A percentile compares a stretch with the other conserved stretches of the same genome.
These are phyloP conservation scores for Fusarium papillatum DNA, from an alignment of 2,329 filamentous ascomycete species.

Conservation along the genomic window DNA sequence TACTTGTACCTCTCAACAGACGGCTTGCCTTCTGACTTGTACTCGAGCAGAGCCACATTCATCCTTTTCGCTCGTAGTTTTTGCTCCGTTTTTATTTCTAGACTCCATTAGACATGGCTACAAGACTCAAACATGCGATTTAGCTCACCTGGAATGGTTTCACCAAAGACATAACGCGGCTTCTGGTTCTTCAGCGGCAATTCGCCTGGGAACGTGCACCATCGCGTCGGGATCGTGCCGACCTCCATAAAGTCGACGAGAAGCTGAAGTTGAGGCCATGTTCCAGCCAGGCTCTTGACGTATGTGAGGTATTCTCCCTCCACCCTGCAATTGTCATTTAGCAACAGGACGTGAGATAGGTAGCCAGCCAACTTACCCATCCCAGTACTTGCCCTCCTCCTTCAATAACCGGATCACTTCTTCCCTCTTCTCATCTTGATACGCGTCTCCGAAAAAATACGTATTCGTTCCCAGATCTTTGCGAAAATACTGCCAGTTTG, in stretches of 20 bases:
- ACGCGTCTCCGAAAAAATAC: background rate
- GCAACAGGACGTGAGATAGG: background rate
- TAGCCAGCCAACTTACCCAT: background rate
- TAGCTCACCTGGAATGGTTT: background rate
- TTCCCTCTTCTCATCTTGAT: background rate
- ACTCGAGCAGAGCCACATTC: background rate
- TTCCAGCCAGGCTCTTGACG: background rate
- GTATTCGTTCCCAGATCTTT: background rate
- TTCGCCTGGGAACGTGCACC: background rate
- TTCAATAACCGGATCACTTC: background rate
- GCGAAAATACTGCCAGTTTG: background rate
- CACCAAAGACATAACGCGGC: background rate
- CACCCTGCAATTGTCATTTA: background rate
- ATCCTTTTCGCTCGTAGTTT: background rate
- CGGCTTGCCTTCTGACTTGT: background rate
- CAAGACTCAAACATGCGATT: background rate
- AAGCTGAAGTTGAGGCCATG: conserved; percentile 5
- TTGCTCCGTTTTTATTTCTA: background rate
- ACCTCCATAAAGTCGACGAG: conserved; percentile 5
- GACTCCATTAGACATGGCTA: background rate
- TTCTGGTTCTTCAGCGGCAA: background rate
- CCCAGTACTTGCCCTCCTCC: background rate
- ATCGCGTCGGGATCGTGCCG: background rate
- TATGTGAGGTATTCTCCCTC: background rate
- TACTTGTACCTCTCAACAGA: background rate